phyloP scores from a whole-genome alignment of 371 early-diverging fungal genomes.

The Polyrhizophydium stewartii region DNA sequence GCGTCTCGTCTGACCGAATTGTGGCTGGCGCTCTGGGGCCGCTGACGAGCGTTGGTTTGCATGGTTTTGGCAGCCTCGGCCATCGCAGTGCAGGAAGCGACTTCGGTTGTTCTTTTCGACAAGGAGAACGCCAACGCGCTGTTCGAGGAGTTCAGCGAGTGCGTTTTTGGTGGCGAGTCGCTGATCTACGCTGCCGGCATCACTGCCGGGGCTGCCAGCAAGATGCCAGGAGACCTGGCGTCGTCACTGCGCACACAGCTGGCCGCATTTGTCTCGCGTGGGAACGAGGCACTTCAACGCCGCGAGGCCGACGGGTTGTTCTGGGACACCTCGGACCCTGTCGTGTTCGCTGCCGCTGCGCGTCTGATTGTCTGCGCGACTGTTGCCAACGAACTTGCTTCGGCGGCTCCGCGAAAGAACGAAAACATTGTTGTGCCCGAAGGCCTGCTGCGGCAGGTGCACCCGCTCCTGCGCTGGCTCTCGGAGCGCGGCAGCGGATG shows the following conservation, averaged over 20 bases:
- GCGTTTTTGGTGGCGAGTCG: not conserved
- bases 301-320: not conserved
- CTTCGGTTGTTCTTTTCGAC: not conserved
- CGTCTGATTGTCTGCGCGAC: not conserved
- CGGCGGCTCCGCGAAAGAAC: no score
- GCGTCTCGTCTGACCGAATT: no score
- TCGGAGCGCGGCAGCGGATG: not conserved
- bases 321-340: constrained; percentile 1
- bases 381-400: not conserved
- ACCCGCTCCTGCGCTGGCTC: not conserved
- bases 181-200: not conserved
- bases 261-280: not conserved
- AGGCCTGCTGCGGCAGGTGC: no score
- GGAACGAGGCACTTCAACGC: no score
- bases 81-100: not conserved
- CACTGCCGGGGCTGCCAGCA: no score
- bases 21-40: no score
- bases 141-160: not conserved
- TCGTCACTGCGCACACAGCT: not conserved
- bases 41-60: no score
- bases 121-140: constrained; percentile 1
- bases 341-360: constrained; percentile 1
- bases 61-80: not conserved
- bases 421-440: no score
- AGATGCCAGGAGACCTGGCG: not conserved